phyloP scores from a whole-genome alignment of 1,139 yeast genomes.

The Taphrina communis region DNA sequence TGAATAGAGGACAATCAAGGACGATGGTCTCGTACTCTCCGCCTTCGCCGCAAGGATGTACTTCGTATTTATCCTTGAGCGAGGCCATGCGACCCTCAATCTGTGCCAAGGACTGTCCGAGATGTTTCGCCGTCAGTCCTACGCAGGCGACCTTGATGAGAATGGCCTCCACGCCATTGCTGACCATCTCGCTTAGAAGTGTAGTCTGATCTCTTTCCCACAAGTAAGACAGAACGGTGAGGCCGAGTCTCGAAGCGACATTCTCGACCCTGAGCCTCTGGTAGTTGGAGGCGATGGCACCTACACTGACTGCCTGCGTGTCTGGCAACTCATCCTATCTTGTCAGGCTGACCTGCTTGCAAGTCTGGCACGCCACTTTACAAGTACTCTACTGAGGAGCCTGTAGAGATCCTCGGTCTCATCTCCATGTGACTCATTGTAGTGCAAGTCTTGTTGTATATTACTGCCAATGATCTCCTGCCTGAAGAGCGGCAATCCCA shows the following conservation, averaged over 20 bases:
- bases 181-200: slow-evolving; percentile 81
- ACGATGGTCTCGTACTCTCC: slow-evolving; percentile 96
- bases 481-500: slow-evolving; percentile 80
- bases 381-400: slow-evolving; percentile 54
- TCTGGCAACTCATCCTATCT: slow-evolving; percentile 64
- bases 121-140: slow-evolving; percentile 65
- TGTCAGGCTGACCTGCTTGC: neutral
- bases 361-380: neutral
- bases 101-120: slow-evolving; percentile 70
- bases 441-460: slow-evolving; percentile 70
- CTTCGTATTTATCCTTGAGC: slow-evolving; percentile 71
- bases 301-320: slow-evolving; percentile 84
- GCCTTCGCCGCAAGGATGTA: slow-evolving; percentile 97
- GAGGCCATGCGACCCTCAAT: slow-evolving; percentile 64
- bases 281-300: slow-evolving; percentile 91
- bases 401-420: slow-evolving; percentile 81
- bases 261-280: slow-evolving; percentile 92
- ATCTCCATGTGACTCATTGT: slow-evolving; percentile 66
- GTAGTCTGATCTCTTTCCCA: slow-evolving; percentile 89
- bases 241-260: slow-evolving; percentile 75
- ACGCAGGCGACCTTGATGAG: slow-evolving; percentile 91
- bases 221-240: slow-evolving; percentile 73
- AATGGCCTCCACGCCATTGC: slow-evolving; percentile 75
- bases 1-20: slow-evolving; percentile 84
- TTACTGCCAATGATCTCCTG: slow-evolving; percentile 69